These are phyloP conservation scores for Colletotrichum sp. DNA, from an alignment of 2,329 filamentous ascomycete genomes.

Conservation along the genomic window DNA sequence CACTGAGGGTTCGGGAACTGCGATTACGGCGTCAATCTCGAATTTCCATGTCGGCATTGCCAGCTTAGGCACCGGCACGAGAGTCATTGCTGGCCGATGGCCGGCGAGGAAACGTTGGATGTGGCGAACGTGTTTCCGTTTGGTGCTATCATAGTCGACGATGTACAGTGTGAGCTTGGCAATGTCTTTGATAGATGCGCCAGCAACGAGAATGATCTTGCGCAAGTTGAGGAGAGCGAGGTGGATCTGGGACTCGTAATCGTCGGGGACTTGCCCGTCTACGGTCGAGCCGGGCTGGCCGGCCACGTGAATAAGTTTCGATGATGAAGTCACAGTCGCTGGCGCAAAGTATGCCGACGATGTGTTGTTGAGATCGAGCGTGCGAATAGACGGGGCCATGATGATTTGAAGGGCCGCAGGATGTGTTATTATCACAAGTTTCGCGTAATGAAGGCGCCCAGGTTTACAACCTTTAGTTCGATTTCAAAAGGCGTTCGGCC, in stretches of 20 bases:
- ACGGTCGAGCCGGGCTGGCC: constrained; percentile 39
- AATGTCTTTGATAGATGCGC: constrained; percentile 39
- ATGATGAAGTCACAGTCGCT: constrained; percentile 23
- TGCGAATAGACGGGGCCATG: not conserved
- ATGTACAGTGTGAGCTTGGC: constrained; percentile 47
- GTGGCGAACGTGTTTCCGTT: constrained; percentile 39
- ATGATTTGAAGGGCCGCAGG: not conserved
- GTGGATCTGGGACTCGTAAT: constrained; percentile 46
- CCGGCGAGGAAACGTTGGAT: constrained; percentile 40
- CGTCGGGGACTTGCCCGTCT: constrained; percentile 34
- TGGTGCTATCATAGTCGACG: constrained; percentile 44
- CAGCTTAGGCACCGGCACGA: constrained; percentile 45
- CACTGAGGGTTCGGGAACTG: constrained; percentile 14
- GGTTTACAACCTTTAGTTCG: not conserved
- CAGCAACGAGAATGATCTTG: constrained; percentile 37
- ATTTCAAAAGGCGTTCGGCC: not conserved
- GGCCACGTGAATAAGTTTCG: constrained; percentile 32
- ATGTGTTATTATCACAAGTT: not conserved
- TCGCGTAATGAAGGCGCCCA: not conserved
- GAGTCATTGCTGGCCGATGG: constrained; percentile 46
- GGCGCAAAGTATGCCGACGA: constrained; percentile 23
- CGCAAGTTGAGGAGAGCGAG: constrained; percentile 42
- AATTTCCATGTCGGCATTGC: constrained; percentile 43
- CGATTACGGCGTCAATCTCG: constrained; percentile 47
- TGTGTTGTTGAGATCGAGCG: constrained; percentile 23